These are phyloP conservation scores for Pistacia integerrima DNA, from an alignment of 345 rosid species.

Conservation along the genomic window DNA sequence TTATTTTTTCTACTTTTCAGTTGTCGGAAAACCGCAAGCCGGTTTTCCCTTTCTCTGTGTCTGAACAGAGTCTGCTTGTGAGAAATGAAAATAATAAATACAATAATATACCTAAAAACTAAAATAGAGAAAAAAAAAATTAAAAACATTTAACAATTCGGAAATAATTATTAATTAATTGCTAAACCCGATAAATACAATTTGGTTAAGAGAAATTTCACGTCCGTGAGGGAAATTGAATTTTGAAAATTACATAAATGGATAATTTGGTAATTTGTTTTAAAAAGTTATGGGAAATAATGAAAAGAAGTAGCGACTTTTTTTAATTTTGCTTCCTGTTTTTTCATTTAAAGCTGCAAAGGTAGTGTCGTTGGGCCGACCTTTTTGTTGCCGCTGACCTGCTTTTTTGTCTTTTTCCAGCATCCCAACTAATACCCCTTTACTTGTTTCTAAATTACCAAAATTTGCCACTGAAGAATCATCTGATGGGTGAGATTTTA, in stretches of 20 bases:
- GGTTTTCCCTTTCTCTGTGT: slow-evolving; percentile 24
- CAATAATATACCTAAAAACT: background rate
- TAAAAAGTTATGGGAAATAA: slow-evolving; percentile 13
- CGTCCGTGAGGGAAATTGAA: slow-evolving; percentile 58
- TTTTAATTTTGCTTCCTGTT: slow-evolving; percentile 1
- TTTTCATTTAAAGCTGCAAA: slow-evolving; percentile 40
- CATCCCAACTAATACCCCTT: slow-evolving; percentile 16
- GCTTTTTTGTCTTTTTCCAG: slow-evolving; percentile 38
- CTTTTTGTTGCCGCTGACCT: slow-evolving; percentile 44
- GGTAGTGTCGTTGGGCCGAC: slow-evolving; percentile 24
- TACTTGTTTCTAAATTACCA: slow-evolving; percentile 6
- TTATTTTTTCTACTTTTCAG: slow-evolving; percentile 13
- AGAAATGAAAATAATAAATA: slow-evolving; percentile 12
- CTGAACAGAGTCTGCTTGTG: slow-evolving; percentile 24
- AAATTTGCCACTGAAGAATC: slow-evolving; percentile 26
- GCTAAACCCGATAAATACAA: slow-evolving; percentile 54
- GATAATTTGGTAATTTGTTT: slow-evolving; percentile 30
- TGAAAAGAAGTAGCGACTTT: slow-evolving; percentile 14
- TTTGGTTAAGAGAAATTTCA: slow-evolving; percentile 59
- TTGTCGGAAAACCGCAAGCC: slow-evolving; percentile 26
- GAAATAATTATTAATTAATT: slow-evolving; percentile 37
- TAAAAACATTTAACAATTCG: background rate
- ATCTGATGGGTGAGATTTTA: background rate
- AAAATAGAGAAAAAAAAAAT: slow-evolving; percentile 7
- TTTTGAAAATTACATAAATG: slow-evolving; percentile 39